Percentiles rank a stretch among this genome's conserved stretches.
Conservation (phyloP, 371 early-diverging fungal species). For the Coemansia sp. region DNA sequence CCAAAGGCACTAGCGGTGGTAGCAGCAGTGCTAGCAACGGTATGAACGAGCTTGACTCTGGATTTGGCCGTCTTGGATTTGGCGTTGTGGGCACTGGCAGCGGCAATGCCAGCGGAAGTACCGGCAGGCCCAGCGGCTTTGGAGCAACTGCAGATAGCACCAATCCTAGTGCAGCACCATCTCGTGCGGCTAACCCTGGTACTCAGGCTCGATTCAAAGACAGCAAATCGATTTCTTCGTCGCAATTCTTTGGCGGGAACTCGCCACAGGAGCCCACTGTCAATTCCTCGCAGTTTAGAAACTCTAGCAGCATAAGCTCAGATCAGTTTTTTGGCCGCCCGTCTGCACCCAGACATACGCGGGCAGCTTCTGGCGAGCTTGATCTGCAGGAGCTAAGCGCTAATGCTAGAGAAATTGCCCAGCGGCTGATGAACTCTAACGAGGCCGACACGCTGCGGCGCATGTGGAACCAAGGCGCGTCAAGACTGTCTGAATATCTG, state of each 20-base stretch:
- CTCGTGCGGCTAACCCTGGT: neutral
- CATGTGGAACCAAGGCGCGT: conserved; percentile 50
- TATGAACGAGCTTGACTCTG: conserved; percentile 77
- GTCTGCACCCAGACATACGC: conserved; percentile 55
- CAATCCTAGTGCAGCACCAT: neutral
- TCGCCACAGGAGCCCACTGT: conserved; percentile 14
- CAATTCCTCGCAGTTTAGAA: conserved; percentile 1
- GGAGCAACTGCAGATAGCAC: conserved; percentile 19
- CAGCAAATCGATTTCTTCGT: conserved; percentile 18
- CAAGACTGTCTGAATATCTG: conserved; percentile 49
- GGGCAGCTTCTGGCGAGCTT: conserved; percentile 40
- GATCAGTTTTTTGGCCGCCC: conserved; percentile 89
- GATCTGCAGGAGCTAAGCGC: conserved; percentile 51
- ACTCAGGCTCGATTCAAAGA: conserved; percentile 12
- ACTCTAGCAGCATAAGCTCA: conserved; percentile 44
- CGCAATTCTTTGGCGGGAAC: conserved; percentile 13
- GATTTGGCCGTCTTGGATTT: conserved; percentile 74
- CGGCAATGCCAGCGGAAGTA: neutral
- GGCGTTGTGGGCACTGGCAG: conserved; percentile 50
- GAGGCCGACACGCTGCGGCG: conserved; percentile 50
- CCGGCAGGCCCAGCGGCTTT: conserved; percentile 19
- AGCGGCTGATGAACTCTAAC: conserved; percentile 44
- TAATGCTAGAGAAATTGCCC: conserved; percentile 49
- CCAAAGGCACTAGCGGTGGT: neutral
- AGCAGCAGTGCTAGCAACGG: conserved; percentile 47